Base-by-base conservation (phyloP, 2,329 filamentous ascomycete species). In the Ophiosphaerella korrae region DNA sequence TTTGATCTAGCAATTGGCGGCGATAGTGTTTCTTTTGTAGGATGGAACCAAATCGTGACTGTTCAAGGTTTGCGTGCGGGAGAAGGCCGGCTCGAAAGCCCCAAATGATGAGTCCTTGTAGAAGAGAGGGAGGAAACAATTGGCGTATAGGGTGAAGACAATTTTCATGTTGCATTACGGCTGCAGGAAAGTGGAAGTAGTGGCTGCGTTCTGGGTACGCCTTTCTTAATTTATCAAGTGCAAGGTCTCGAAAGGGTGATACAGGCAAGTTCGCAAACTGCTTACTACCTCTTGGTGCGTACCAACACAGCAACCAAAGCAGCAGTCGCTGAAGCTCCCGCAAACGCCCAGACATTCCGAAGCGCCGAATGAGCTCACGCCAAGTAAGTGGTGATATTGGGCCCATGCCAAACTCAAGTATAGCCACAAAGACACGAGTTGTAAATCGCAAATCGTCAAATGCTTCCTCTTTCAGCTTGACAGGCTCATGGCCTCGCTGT, bases 331-430 rank as follows among this genome's bases (percentile, higher is more conserved):
- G 75, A 6, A 87, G 71, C 29, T 82, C 80, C 12, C 77, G 63
- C 62, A 84, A 78, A 13, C 78, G 75, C 7, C 79, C 74, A 7
- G 74, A 66, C 81, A 84, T 86, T 3, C 85, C 86, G 39, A 83
- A 78, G 24, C 84, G 79, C 39, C 82, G 82, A 36, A 88, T 63
- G 8, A 86, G 74, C 62, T 87, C 84, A 40, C 73, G 69, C 86
- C 85, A 88, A 13, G 74, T 62, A 23, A 56, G 68, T 3, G 75
- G 70, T 18, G 72, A 73, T 21, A 82, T 72, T 48, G 70, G 57
- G 47, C 71, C 58, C 33, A 68, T 71, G 14, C 77, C 78, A 34
- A 68, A 72, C 52, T 77, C 70, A 43, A 83, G 74, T 36, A 82
- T 72, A 40, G 73, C 71, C 47, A 81, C 76, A 29, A 81, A 72